Conservation (phyloP, 805 yeast species). For the Starmerella powellii region DNA sequence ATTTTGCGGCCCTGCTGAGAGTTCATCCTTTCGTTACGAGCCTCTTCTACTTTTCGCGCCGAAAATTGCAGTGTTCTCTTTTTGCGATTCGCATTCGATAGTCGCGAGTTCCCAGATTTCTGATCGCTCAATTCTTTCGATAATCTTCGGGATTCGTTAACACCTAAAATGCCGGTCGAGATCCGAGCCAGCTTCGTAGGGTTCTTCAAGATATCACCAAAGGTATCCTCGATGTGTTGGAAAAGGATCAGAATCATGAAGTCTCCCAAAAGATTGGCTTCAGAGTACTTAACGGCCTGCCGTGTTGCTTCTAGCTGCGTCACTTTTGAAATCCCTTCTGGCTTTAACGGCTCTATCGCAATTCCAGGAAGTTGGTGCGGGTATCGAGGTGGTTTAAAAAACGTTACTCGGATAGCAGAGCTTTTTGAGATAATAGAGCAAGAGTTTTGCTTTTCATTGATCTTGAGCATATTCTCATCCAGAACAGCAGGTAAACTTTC, state of each 20-base stretch:
- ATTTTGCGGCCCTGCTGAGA: constrained; percentile 31
- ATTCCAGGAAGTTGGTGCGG: constrained; percentile 65
- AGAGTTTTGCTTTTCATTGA: not conserved
- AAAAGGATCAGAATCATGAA: constrained; percentile 54
- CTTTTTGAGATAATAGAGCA: constrained; percentile 10
- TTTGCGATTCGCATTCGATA: too few species aligned
- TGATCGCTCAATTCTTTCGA: too few species aligned
- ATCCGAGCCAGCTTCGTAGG: constrained; percentile 58
- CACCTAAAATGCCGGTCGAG: constrained; percentile 26
- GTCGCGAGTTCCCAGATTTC: too few species aligned
- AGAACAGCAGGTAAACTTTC: constrained; percentile 56
- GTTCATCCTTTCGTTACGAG: constrained; percentile 30
- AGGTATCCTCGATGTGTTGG: constrained; percentile 66
- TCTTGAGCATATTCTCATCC: constrained; percentile 30
- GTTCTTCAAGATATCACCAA: constrained; percentile 44
- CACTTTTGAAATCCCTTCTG: constrained; percentile 25
- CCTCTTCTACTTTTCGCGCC: constrained; percentile 10
- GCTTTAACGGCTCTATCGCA: constrained; percentile 36
- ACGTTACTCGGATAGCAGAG: constrained; percentile 18
- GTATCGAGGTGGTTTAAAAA: constrained; percentile 42
- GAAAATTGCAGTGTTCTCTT: too few species aligned
- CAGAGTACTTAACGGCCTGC: constrained; percentile 26
- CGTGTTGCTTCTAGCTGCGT: constrained; percentile 29
- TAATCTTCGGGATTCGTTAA: constrained; percentile 11
- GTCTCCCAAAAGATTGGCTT: constrained; percentile 43